These are phyloP conservation scores for Aspergillus kassunensis DNA, from an alignment of 495 filamentous ascomycete genomes.

Conservation along the genomic window DNA sequence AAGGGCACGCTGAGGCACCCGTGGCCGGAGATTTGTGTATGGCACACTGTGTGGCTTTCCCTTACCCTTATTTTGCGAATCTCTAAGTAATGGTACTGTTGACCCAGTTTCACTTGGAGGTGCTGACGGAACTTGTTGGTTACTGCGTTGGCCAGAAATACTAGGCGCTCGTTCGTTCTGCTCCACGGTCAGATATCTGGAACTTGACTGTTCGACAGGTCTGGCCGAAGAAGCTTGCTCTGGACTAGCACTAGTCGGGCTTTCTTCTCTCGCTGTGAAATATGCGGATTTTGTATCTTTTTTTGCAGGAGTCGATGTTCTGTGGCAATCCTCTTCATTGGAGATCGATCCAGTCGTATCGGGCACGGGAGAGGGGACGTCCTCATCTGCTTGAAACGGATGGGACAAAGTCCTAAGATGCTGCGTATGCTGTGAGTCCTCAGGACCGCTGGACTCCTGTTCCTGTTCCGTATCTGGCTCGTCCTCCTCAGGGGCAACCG, in stretches of 20 bases:
- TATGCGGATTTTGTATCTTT: conserved; percentile 22
- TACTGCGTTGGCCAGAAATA: conserved; percentile 18
- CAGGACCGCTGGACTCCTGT: conserved; percentile 12
- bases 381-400: conserved; percentile 4
- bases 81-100: conserved; percentile 32
- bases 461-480: conserved; percentile 18
- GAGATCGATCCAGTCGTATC: background rate
- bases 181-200: background rate
- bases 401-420: conserved; percentile 10
- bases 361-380: background rate
- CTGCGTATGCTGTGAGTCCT: background rate
- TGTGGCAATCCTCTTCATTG: conserved; percentile 7
- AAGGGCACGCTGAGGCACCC: conserved; percentile 33
- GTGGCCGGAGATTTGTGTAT: conserved; percentile 26
- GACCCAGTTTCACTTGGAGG: conserved; percentile 38
- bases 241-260: background rate
- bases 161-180: conserved; percentile 16
- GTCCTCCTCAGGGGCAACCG: conserved; percentile 19
- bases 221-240: background rate
- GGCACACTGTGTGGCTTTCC: conserved; percentile 20
- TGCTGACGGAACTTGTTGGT: conserved; percentile 20
- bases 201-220: background rate
- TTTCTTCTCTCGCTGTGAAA: conserved; percentile 20
- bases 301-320: conserved; percentile 15
- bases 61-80: conserved; percentile 21